Evolutionary conservation across 306 rosid species (phyloP), one percentile per base, ranked within the genome.

Genomic region (Macrotyloma uniflorum): DNA sequence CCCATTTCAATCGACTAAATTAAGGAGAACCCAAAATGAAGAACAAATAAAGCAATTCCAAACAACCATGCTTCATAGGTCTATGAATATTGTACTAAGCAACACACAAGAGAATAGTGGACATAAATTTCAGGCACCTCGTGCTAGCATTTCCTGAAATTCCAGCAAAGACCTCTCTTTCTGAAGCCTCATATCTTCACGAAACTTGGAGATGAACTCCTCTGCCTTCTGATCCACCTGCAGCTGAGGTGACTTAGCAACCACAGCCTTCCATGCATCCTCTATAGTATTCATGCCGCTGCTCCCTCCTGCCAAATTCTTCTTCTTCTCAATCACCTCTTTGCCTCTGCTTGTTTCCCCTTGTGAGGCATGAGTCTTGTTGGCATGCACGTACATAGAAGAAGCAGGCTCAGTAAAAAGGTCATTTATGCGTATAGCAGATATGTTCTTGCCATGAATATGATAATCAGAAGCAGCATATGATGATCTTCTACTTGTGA

Each of bases 121-220:
- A 72, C 13, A 70, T 51, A 63, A 51, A 22, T 28, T 49, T 79
- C 46, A 83, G 70, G 46, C 4, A 58, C 83, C 11, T 18, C 83
- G 71, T 2, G 80, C 80, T 36, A 73, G 68, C 83, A 23, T 83
- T 30, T 83, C 78, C 43, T 83, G 86, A 11, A 83, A 83, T 66
- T 83, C 86, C 8, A 65, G 53, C 58, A 83, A 1, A 15, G 86
- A 83, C 57, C 57, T 83, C 71, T 83, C 86, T 66, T 83, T 77
- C 71, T 83, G 86, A 66, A 83, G 57, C 83, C 64, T 82, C 49
- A 82, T 77, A 40, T 77, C 86, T 23, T 72, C 54, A 40, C 10
- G 82, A 81, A 90, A 83, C 72, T 86, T 92, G 64, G 68, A 46
- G 40, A 92, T 90, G 78, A 92, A 92, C 61, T 89, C 93, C 74